Conservation (phyloP, 192 early-diverging fungal genomes). For the Podila verticillata region DNA sequence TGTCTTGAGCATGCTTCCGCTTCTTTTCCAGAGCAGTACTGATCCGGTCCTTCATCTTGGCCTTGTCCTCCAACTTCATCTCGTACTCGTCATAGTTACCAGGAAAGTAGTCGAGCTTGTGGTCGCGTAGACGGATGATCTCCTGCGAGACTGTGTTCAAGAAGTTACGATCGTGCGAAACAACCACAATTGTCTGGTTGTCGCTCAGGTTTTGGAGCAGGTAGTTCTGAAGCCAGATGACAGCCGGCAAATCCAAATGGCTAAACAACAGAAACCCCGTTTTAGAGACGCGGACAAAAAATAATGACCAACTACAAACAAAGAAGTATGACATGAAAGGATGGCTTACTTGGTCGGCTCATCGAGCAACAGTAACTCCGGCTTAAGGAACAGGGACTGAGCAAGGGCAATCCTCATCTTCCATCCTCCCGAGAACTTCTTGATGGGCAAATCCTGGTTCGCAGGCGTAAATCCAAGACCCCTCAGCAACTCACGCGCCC, state of each 20-base stretch:
- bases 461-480: conserved; percentile 78
- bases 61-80: conserved; percentile 75
- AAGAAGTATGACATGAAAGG: background rate
- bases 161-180: conserved; percentile 91
- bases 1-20: conserved; percentile 76
- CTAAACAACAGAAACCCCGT: no score
- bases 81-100: conserved; percentile 92
- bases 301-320: no score
- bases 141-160: conserved; percentile 83
- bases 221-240: no score
- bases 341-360: conserved; percentile 76
- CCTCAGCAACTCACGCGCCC: conserved; percentile 74
- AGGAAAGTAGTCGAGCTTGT: conserved; percentile 75
- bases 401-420: conserved; percentile 88
- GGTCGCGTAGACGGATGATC: conserved; percentile 79
- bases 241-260: no score
- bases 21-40: conserved; percentile 72
- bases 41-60: conserved; percentile 72
- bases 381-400: conserved; percentile 82
- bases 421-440: conserved; percentile 87
- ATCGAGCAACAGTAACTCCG: conserved; percentile 83
- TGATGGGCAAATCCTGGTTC: conserved; percentile 72
- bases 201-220: conserved; percentile 62
- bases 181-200: conserved; percentile 79
- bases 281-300: no score